phyloP scores from a whole-genome alignment of 1,139 yeast species.

The Arxiozyma telluris region DNA sequence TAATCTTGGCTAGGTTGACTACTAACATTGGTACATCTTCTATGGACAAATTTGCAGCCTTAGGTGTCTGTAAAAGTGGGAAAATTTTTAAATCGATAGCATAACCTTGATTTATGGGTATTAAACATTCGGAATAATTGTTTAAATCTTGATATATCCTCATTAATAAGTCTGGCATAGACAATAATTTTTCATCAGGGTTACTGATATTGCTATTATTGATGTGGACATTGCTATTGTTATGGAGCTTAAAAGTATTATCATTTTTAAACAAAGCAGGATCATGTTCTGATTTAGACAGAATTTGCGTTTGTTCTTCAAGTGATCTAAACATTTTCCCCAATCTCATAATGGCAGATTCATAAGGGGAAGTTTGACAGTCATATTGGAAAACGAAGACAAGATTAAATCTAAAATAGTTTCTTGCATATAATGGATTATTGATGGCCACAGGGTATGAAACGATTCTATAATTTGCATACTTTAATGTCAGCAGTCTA shows the following conservation, averaged over 20 bases:
- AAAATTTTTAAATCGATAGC: constrained; percentile 87
- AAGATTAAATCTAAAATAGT: constrained; percentile 85
- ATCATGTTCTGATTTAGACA: constrained; percentile 45
- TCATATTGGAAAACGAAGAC: constrained; percentile 84
- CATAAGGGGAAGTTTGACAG: constrained; percentile 77
- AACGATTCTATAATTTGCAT: constrained; percentile 59
- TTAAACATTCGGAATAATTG: constrained; percentile 90
- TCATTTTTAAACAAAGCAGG: constrained; percentile 26
- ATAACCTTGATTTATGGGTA: constrained; percentile 83
- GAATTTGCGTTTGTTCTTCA: constrained; percentile 76
- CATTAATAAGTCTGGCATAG: constrained; percentile 72
- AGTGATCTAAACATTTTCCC: constrained; percentile 85
- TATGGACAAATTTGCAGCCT: constrained; percentile 42
- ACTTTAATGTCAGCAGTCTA: constrained; percentile 63
- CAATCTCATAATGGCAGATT: constrained; percentile 70
- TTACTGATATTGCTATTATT: background rate
- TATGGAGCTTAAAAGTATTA: background rate
- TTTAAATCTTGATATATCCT: constrained; percentile 89
- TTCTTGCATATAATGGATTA: constrained; percentile 70
- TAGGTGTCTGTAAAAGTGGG: constrained; percentile 81
- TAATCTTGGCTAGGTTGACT: constrained; percentile 57
- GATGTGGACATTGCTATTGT: no score
- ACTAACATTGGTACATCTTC: constrained; percentile 84
- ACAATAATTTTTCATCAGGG: constrained; percentile 16
- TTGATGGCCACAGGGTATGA: constrained; percentile 89